phyloP scores from a whole-genome alignment of 2,329 filamentous ascomycete species.

The Ophidiomyces ophidiicola region DNA sequence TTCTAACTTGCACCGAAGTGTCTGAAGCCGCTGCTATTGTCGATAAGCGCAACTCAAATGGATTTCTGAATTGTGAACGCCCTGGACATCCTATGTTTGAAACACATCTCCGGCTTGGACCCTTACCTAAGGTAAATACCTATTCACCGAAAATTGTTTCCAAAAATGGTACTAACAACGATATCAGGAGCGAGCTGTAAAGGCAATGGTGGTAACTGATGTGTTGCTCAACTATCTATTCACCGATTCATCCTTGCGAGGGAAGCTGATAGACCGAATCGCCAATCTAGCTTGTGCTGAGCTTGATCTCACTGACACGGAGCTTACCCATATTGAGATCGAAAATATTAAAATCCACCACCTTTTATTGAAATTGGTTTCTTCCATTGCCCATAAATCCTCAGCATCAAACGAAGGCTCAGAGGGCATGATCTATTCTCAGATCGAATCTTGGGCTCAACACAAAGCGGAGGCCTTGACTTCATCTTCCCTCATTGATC shows the following conservation, averaged over 20 bases:
- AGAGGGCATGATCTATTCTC: conserved; percentile 7
- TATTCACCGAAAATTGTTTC: neutral
- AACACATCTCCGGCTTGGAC: conserved; percentile 28
- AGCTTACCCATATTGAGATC: conserved; percentile 29
- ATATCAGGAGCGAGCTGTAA: conserved; percentile 27
- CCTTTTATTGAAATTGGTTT: conserved; percentile 25
- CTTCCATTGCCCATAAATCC: conserved; percentile 4
- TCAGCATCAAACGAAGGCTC: neutral
- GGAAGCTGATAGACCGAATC: neutral
- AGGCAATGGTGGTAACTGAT: conserved; percentile 26
- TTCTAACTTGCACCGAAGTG: conserved; percentile 19
- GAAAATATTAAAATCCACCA: conserved; percentile 25
- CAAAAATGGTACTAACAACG: conserved; percentile 16
- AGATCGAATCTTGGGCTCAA: conserved; percentile 13
- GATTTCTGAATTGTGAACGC: conserved; percentile 33
- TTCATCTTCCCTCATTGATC: neutral
- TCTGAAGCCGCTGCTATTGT: conserved; percentile 20
- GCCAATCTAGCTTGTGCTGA: conserved; percentile 9
- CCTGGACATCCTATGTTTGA: conserved; percentile 27
- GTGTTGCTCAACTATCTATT: conserved; percentile 27
- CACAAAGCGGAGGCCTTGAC: conserved; percentile 8
- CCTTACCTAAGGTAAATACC: conserved; percentile 26
- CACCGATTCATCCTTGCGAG: conserved; percentile 7
- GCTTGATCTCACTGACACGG: conserved; percentile 18
- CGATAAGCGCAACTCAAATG: conserved; percentile 29